Evolutionary conservation across 148 eudicot species (phyloP).

Genomic region (Amaranthus cruentus): DNA sequence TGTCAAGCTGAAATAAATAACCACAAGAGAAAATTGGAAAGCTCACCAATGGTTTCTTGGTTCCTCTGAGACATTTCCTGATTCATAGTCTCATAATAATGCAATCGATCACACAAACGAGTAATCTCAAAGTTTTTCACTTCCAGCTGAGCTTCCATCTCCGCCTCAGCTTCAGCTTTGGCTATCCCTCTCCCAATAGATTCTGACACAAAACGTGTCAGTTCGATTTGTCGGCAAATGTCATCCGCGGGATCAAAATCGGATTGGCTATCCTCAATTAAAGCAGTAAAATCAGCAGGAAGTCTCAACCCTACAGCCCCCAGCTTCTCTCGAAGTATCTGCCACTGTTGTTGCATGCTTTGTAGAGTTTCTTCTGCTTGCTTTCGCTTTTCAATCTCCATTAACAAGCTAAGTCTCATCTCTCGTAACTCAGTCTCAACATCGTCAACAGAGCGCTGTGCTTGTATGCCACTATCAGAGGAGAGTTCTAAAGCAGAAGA

Average conservation of each 20-base stretch:
- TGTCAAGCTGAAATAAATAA: not conserved
- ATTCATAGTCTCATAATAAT: slow-evolving; percentile 87
- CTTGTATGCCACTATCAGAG: slow-evolving; percentile 55
- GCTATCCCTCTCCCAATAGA: slow-evolving; percentile 75
- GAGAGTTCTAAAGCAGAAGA: slow-evolving; percentile 55
- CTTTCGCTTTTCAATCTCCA: slow-evolving; percentile 91
- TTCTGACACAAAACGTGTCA: slow-evolving; percentile 68
- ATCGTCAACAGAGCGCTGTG: slow-evolving; percentile 41
- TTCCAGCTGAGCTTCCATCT: slow-evolving; percentile 75
- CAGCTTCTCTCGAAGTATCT: slow-evolving; percentile 47
- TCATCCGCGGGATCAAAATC: slow-evolving; percentile 48
- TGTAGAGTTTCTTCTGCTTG: slow-evolving; percentile 68
- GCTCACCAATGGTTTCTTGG: slow-evolving; percentile 90
- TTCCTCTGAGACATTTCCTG: slow-evolving; percentile 97
- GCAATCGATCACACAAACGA: slow-evolving; percentile 75
- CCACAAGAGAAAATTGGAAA: not conserved
- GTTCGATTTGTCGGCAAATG: slow-evolving; percentile 54
- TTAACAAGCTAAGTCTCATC: slow-evolving; percentile 62
- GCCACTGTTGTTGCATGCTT: slow-evolving; percentile 62
- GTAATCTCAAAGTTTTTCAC: slow-evolving; percentile 87
- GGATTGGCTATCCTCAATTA: slow-evolving; percentile 33
- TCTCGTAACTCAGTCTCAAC: slow-evolving; percentile 74
- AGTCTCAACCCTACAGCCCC: slow-evolving; percentile 63
- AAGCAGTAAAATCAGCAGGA: slow-evolving; percentile 45
- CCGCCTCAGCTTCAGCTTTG: slow-evolving; percentile 77